Evolutionary conservation across 2,329 filamentous ascomycete species (phyloP), one percentile per base, ranked within the genome.

Genomic region (Pseudogymnoascus sp.): DNA sequence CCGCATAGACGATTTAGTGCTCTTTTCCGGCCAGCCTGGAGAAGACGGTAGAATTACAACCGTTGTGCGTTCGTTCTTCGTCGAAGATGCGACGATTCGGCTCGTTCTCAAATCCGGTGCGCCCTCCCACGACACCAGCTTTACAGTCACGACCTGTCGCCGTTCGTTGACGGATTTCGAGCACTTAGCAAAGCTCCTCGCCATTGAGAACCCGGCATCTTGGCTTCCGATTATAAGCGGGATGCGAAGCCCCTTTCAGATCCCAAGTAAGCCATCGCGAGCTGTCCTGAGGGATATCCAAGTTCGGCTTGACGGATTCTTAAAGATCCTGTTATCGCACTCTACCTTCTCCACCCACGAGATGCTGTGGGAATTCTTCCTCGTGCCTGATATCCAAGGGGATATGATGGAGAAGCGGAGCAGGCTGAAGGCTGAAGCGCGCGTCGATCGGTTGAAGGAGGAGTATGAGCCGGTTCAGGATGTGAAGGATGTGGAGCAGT

Each of bases 301-400:
- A 71, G 76, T 90, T 45, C 84, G 88, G 13, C 83, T 96, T 18
- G 90, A 99, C 72, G 87, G 84, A 66, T 96, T 97, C 67, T 76
- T 99, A 66, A 90, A 89, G 65, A 90, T 91, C 15, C 80, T 99
- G 64, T 79, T 99, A 23, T 80, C 83, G 7, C 94, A 99, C 69
- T 88, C 92, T 3, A 97, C 94, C 0, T 96, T 99, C 70, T 83
- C 90, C 0, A 96, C 90, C 0, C 95, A 99, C 69, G 94, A 99
- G 75, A 90, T 97, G 81, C 80, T 99, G 2, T 99, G 94, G 95
- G 94, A 99, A 68, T 99, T 99, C 74, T 96, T 99, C 73, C 80
- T 99, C 0, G 92, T 99, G 10, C 94, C 94, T 1, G 94, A 99
- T 66, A 83, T 99, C 57, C 90, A 96, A 70, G 82, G 89, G 0